Conservation (phyloP, 345 rosid genomes). For the Stellera chamaejasme region DNA sequence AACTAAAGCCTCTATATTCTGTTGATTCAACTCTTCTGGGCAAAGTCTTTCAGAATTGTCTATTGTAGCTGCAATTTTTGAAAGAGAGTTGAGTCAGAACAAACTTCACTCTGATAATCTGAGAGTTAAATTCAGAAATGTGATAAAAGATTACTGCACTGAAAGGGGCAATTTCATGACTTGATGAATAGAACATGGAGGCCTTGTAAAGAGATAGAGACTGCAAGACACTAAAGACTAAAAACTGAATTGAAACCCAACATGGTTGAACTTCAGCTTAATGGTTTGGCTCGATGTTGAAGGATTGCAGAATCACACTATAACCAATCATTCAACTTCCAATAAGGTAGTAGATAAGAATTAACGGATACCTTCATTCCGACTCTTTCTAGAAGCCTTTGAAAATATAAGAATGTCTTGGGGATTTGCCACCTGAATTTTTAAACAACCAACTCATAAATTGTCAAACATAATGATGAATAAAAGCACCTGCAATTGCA, state of each 20-base stretch:
- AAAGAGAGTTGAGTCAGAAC: slow-evolving; percentile 13
- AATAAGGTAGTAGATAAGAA: slow-evolving; percentile 1
- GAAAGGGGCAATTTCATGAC: background rate
- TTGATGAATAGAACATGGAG: background rate
- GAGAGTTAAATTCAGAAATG: background rate
- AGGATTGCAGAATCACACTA: background rate
- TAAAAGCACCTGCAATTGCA: too few relatives aligned
- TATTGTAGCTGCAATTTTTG: slow-evolving; percentile 42
- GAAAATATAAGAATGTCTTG: slow-evolving; percentile 97
- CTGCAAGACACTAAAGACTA: background rate
- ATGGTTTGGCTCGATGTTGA: background rate
- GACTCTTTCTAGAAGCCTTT: slow-evolving; percentile 65
- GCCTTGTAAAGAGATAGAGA: background rate
- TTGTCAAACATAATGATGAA: too few relatives aligned
- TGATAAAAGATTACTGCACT: background rate
- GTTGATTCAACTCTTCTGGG: slow-evolving; percentile 97
- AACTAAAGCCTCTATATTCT: slow-evolving; percentile 94
- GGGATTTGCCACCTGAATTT: slow-evolving; percentile 87
- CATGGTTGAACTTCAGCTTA: too few relatives aligned
- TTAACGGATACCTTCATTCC: slow-evolving; percentile 37
- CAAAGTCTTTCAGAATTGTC: slow-evolving; percentile 89
- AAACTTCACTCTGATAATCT: background rate
- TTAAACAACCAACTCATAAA: background rate
- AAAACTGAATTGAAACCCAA: background rate
- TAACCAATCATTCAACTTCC: slow-evolving; percentile 3